These are phyloP conservation scores for Ceratobasidium papillatum DNA, from an alignment of 1,284 basidiomycete genomes.

Conservation along the genomic window DNA sequence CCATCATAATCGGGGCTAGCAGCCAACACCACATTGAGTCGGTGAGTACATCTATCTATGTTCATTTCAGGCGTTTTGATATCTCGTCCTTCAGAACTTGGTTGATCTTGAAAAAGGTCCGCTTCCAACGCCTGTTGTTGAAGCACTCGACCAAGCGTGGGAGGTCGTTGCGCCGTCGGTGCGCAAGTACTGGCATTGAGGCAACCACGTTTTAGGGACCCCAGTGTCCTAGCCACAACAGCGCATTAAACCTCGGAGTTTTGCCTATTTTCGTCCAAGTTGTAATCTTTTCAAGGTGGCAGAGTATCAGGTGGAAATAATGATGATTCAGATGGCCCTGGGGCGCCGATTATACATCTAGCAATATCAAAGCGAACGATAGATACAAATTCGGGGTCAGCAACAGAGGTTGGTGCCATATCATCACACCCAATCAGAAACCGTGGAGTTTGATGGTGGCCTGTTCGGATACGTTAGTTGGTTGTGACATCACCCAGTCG, in stretches of 20 bases:
- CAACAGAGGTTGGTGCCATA: constrained; percentile 22
- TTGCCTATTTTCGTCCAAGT: background rate
- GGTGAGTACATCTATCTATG: background rate
- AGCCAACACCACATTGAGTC: constrained; percentile 55
- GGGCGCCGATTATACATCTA: constrained; percentile 18
- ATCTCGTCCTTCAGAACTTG: constrained; percentile 26
- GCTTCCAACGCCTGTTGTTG: constrained; percentile 60
- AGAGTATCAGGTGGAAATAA: constrained; percentile 17
- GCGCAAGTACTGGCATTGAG: constrained; percentile 39
- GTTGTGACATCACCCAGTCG: background rate
- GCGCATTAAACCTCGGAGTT: background rate
- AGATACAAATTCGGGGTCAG: constrained; percentile 5
- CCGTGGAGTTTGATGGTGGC: constrained; percentile 85
- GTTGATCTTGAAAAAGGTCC: constrained; percentile 58
- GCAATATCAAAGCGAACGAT: constrained; percentile 23
- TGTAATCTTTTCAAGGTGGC: background rate
- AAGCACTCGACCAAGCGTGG: constrained; percentile 63
- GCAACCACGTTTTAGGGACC: background rate
- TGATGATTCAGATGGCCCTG: background rate
- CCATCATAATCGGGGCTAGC: constrained; percentile 57
- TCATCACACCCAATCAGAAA: constrained; percentile 61
- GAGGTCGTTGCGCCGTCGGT: constrained; percentile 38
- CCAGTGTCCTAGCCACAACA: background rate
- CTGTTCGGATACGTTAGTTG: constrained; percentile 41
- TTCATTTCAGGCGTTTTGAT: background rate